A percentile compares a stretch with the other conserved stretches of the same genome.
phyloP scores from a whole-genome alignment of 768 basidiomycete species.

The Rhodosporidiobolus odoratus region DNA sequence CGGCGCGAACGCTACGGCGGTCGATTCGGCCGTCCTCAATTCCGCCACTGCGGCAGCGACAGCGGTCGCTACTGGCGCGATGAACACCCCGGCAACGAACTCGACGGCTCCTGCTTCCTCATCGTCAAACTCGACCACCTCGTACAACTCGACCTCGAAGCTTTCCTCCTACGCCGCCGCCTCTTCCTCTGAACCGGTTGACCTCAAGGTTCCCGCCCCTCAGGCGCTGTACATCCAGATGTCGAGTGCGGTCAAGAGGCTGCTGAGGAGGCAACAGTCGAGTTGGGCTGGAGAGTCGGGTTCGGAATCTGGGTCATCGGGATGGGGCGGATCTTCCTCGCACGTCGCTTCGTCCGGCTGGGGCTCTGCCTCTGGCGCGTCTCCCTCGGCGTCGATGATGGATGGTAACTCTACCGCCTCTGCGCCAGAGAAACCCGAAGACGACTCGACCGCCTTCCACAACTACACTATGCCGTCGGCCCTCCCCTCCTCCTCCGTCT shows the following conservation, averaged over 20 bases:
- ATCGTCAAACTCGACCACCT: constrained; percentile 5
- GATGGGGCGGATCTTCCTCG: not conserved
- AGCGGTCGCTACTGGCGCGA: constrained; percentile 23
- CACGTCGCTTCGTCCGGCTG: not conserved
- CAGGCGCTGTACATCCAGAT: constrained; percentile 27
- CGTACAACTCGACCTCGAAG: constrained; percentile 50
- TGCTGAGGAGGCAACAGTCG: constrained; percentile 9
- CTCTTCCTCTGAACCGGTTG: constrained; percentile 18
- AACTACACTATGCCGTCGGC: constrained; percentile 26
- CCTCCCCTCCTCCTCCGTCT: constrained; percentile 52
- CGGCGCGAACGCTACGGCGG: constrained; percentile 27
- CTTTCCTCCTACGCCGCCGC: constrained; percentile 28
- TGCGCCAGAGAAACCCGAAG: not conserved
- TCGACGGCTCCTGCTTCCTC: constrained; percentile 35
- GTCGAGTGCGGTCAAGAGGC: not conserved
- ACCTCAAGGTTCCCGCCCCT: constrained; percentile 36
- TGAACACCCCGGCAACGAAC: constrained; percentile 46
- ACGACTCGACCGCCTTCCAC: constrained; percentile 5
- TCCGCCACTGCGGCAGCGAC: constrained; percentile 11
- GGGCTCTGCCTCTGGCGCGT: not conserved
- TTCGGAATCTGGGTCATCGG: not conserved
- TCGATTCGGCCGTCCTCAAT: constrained; percentile 33
- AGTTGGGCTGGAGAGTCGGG: not conserved
- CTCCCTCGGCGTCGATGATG: not conserved
- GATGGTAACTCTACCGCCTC: not conserved